Conservation (phyloP, 768 basidiomycete species). For the Gymnopilus junonius region DNA sequence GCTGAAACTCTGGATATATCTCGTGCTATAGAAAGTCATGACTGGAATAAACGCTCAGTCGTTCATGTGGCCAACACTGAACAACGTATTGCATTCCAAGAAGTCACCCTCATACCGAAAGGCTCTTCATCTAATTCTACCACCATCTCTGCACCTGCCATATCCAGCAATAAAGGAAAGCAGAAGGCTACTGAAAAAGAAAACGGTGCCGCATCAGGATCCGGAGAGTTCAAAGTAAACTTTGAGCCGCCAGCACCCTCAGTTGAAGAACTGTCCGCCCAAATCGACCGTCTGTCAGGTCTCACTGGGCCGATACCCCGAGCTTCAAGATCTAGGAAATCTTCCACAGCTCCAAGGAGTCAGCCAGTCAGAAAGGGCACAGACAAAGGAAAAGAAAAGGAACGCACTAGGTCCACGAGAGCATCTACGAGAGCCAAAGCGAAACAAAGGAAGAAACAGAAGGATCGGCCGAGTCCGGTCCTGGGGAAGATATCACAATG, state of each 20-base stretch:
- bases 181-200: slow-evolving; percentile 9
- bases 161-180: slow-evolving; percentile 13
- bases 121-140: slow-evolving; percentile 1
- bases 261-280: neutral
- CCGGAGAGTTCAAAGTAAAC: slow-evolving; percentile 4
- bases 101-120: slow-evolving; percentile 62
- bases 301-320: slow-evolving; percentile 23
- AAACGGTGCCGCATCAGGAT: neutral
- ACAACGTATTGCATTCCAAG: slow-evolving; percentile 73
- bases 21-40: slow-evolving; percentile 46
- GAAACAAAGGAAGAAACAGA: neutral
- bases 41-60: slow-evolving; percentile 54
- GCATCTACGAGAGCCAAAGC: slow-evolving; percentile 14
- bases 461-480: neutral
- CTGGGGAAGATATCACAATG: neutral
- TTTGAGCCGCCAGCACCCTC: slow-evolving; percentile 7
- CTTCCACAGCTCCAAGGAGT: slow-evolving; percentile 1
- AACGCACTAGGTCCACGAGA: slow-evolving; percentile 1
- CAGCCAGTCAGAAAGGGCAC: neutral
- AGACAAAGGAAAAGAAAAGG: slow-evolving; percentile 13
- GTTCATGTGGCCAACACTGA: slow-evolving; percentile 64
- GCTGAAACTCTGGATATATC: no score
- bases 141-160: neutral
- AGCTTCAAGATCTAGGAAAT: slow-evolving; percentile 17
- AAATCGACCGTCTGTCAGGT: slow-evolving; percentile 32